Evolutionary conservation across 352 stramenopile species (phyloP).

Genomic region (Peronospora destructor): DNA sequence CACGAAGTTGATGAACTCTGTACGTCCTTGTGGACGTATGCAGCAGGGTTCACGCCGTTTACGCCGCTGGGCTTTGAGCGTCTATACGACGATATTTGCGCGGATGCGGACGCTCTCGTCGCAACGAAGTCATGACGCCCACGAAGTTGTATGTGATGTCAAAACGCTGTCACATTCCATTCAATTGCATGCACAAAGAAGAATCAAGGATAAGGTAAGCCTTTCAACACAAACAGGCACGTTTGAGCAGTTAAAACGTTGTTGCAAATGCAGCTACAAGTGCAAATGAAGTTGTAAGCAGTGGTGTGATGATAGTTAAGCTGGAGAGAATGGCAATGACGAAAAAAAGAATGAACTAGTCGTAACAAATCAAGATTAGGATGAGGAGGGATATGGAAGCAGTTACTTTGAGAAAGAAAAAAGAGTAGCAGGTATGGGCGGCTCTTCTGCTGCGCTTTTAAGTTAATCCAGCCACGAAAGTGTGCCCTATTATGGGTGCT

Average conservation of each 20-base stretch:
- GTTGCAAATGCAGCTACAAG: constrained; percentile 50
- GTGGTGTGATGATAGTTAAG: constrained; percentile 10
- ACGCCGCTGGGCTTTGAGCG: constrained; percentile 65
- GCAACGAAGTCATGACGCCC: constrained; percentile 21
- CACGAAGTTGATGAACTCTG: constrained; percentile 71
- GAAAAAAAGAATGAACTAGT: constrained; percentile 1
- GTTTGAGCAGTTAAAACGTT: constrained; percentile 10
- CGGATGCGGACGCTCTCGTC: constrained; percentile 47
- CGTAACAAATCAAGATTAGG: constrained; percentile 16
- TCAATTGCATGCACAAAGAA: constrained; percentile 11
- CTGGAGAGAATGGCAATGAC: constrained; percentile 12
- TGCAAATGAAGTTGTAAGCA: constrained; percentile 34
- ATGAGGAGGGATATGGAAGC: constrained; percentile 61
- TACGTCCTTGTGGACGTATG: constrained; percentile 74
- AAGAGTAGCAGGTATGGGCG: constrained; percentile 52
- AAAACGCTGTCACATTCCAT: neutral
- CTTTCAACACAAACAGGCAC: constrained; percentile 16
- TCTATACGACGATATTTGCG: constrained; percentile 83
- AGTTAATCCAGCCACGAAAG: no score
- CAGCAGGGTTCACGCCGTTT: constrained; percentile 69
- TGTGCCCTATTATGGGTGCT: neutral
- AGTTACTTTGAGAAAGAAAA: constrained; percentile 84
- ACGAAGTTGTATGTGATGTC: constrained; percentile 1
- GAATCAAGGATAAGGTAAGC: constrained; percentile 8
- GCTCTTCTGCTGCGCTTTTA: no score